Base-by-base conservation (phyloP, 768 basidiomycete genomes). In the Lentinula edodes region DNA sequence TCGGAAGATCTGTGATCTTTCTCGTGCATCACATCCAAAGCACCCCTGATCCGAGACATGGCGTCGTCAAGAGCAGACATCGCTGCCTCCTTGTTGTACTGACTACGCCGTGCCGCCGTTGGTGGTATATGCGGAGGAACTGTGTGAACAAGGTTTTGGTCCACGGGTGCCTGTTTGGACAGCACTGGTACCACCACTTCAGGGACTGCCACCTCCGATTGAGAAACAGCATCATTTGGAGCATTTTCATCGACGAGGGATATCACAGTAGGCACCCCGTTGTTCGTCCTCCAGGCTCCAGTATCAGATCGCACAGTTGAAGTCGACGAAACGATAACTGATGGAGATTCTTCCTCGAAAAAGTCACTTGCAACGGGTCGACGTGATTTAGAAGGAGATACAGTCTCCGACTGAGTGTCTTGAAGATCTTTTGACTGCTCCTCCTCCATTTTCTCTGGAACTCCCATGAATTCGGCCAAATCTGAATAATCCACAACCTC, bases 21-120 rank as follows among this genome's bases (percentile, higher is more conserved):
- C 48, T 81, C 81, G 48, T 86, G 88, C 85, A 89, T 89, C 35
- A 79, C 81, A 68, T 84, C 82, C 60, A 94, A 68, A 13, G 87
- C 92, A 36, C 90, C 91, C 68, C 88, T 93, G 68, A 94, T 93
- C 45, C 92, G 84, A 6, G 89, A 90, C 83, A 94, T 91, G 32
- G 85, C 83, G 68, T 94, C 90, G 68, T 91, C 85, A 63, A 93
- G 73, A 16, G 90, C 82, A 2, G 90, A 87, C 84, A 92, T 90
- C 8, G 77, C 68, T 23, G 82, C 75, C 64, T 82, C 82, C 62
- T 78, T 80, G 69, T 80, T 80, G 70, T 80, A 79, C 63, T 79
- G 78, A 23, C 54, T 69, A 45, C 82, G 77, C 28, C 41, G 39
- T 8, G 55, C 6, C 6, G 13, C 23, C 13, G 13, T n/a, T 7